Evolutionary conservation across 352 stramenopile genomes (phyloP).

Genomic region (Lagenidium giganteum): DNA sequence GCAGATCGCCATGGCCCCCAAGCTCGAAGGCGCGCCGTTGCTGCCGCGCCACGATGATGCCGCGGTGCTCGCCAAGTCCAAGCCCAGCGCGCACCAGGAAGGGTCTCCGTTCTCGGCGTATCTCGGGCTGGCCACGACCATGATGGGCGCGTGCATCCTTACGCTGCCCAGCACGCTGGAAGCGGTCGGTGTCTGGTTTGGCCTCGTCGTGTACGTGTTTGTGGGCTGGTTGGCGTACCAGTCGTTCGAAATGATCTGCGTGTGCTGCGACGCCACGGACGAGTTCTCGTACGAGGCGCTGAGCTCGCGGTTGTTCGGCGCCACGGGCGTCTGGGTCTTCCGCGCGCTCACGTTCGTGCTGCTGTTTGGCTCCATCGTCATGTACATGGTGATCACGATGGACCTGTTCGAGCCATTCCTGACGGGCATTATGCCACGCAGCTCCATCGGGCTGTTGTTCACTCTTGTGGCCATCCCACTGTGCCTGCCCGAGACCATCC

Average conservation of each 20-base stretch:
- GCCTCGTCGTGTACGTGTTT: constrained; percentile 44
- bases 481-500: constrained; percentile 78
- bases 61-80: no score
- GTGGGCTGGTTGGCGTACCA: constrained; percentile 60
- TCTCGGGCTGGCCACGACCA: constrained; percentile 74
- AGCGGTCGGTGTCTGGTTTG: constrained; percentile 44
- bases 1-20: no score
- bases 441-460: constrained; percentile 57
- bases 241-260: constrained; percentile 69
- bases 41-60: no score
- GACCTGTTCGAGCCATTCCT: constrained; percentile 82
- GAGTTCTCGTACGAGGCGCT: constrained; percentile 80
- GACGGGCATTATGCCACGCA: constrained; percentile 41
- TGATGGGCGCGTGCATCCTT: constrained; percentile 80
- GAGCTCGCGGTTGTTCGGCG: constrained; percentile 67
- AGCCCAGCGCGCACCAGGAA: no score
- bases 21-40: no score
- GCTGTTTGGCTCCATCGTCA: constrained; percentile 75
- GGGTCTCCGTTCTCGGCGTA: constrained; percentile 70
- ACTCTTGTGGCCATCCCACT: constrained; percentile 64
- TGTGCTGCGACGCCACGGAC: constrained; percentile 52
- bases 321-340: constrained; percentile 62
- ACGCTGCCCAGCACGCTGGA: constrained; percentile 62
- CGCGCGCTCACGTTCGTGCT: constrained; percentile 68
- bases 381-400: constrained; percentile 84